Base-by-base conservation (phyloP, 768 basidiomycete species). In the Rhodotorula paludigena region DNA sequence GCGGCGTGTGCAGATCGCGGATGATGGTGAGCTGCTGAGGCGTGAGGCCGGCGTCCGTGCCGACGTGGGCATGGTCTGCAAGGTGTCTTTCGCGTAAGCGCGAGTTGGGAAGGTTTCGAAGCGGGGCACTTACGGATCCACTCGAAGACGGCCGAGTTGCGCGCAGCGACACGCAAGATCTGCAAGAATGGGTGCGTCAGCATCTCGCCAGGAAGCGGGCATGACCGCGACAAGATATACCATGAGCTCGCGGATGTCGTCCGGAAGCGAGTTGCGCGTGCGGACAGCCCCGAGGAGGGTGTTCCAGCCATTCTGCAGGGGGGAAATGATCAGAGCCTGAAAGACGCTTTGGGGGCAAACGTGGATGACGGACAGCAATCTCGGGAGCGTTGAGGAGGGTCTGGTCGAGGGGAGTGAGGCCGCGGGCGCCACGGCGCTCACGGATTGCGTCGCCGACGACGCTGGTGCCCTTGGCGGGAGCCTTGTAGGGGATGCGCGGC, bases 1-100 rank as follows among this genome's bases (percentile, higher is more conserved):
- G 80, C 8, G 74, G 64, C 1, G 81, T 80, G 18, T 78, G 71
- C 0, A 79, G 78, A 71, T 86, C 84, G 35, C 86, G 82, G 52
- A 85, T 82, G 52, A 82, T 74, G 70, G 82, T 82, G 6, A 87
- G 81, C 71, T 87, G 86, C 0, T 81, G 79, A 0, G 81, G 81
- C 0, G 81, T 82, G 16, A 87, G 76, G 4, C 85, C 86, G 53
- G 80, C 80, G 20, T 78, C 76, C 5, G 83, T 78, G 1, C 81
- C 86, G 53, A 78, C 77, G 57, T 74, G 75, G 25, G 69, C 75
- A 56, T 76, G 75, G 60, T 76, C 71, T 72, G 56, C 10, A 25
- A n/a, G 45, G 30, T 21, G 12, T 20, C 3, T 18, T 23, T 7
- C 32, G 5, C 38, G 51, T 56, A 15, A 60, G 58, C 1, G 9